Base-by-base conservation (phyloP, 2,329 filamentous ascomycete genomes). In the Apiospora koreana region DNA sequence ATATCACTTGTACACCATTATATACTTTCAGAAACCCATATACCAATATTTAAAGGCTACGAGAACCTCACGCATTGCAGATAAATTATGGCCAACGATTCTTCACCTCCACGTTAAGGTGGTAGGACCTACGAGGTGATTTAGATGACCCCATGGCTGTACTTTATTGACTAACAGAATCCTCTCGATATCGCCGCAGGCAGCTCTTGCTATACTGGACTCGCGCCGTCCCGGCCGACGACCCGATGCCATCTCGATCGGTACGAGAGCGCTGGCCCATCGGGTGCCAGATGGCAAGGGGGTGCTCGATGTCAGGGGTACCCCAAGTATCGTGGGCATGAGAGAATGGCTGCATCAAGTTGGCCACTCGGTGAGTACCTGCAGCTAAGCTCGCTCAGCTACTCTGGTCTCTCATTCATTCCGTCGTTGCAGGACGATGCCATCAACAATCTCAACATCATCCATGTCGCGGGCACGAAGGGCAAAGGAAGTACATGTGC, bases 401-500 rank as follows among this genome's bases (percentile, higher is more conserved):
- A 21, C 16, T n/a, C n/a, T n/a, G n/a, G n/a, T n/a, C n/a, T n/a
- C 4, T 45, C 16, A 21, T 4, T 7, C 16, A 45, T 5, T 21
- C 43, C 2, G 16, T 7, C 10, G 10, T 45, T 21, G 16, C 7
- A 45, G 43, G 16, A 45, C 43, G 43, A 45, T 45, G 43, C 2
- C 16, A 43, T 86, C 41, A 72, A 88, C 74, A 81, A 82, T 23
- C 81, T 93, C 38, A 92, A 92, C 74, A 85, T 93, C 35, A 78
- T 94, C 48, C 91, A 93, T 79, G 87, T 94, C 31, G 88, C 91
- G 31, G 92, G 92, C 6, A 94, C 91, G 18, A 94, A 94, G 78
- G 92, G 92, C 6, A 94, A 94, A 80, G 92, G 92, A 35, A 91
- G 87, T 75, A 92, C 91, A 1, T 93, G 91, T 76, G 91, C 91